A percentile compares a stretch with the other conserved stretches of the same genome.
Evolutionary conservation across 441 rosid genomes (phyloP).

Genomic region (Macaranga tanarius): DNA sequence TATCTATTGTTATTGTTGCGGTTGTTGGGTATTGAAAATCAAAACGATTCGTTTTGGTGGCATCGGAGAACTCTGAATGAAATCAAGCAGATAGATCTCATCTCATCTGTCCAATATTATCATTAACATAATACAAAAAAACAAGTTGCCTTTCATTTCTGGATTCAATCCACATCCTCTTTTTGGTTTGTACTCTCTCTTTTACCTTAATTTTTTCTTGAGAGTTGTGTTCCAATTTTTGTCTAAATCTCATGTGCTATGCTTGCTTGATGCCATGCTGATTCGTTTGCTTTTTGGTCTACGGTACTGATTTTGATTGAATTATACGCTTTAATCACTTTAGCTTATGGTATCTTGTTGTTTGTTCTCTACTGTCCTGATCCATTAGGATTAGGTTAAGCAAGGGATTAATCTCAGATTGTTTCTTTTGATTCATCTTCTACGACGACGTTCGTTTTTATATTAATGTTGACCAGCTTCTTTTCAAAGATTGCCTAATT

Average conservation of each 20-base stretch:
- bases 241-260: neutral
- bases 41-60: constrained; percentile 1
- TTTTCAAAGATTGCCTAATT: no score
- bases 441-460: no score
- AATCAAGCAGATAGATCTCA: no score
- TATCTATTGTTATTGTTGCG: neutral
- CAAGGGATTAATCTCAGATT: no score
- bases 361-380: neutral
- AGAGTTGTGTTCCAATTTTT: no score
- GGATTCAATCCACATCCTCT: constrained; percentile 21
- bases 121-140: neutral
- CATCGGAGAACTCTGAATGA: neutral
- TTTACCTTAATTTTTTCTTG: neutral
- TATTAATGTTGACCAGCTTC: no score
- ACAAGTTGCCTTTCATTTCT: neutral
- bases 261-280: neutral
- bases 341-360: neutral
- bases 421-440: no score
- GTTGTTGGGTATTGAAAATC: neutral
- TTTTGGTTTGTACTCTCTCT: constrained; percentile 1
- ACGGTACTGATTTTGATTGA: no score
- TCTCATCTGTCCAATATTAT: neutral
- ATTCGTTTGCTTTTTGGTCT: no score
- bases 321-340: neutral
- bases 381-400: neutral